Percentiles rank a stretch among this genome's conserved stretches.
Conservation (phyloP, 208 protist species). For the Leishmania braziliensis region DNA sequence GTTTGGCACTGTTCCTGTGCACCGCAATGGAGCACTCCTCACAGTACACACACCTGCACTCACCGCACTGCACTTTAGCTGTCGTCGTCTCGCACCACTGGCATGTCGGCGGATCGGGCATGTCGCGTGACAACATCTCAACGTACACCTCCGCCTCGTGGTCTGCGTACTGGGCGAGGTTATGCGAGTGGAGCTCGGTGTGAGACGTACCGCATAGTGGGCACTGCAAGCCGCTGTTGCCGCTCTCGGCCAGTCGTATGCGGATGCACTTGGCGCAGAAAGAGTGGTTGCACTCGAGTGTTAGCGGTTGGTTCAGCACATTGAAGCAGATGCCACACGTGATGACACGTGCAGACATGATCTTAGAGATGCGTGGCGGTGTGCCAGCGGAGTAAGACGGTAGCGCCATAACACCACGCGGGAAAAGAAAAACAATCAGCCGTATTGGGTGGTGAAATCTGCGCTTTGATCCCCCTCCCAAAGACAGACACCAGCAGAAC, state of each 20-base stretch:
- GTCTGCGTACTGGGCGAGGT: constrained; percentile 46
- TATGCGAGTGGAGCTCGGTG: constrained; percentile 29
- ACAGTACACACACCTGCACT: constrained; percentile 77
- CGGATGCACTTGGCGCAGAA: constrained; percentile 68
- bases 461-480: neutral
- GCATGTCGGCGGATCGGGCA: constrained; percentile 42
- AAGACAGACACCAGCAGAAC: neutral
- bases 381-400: neutral
- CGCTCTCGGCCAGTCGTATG: constrained; percentile 34
- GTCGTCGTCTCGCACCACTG: constrained; percentile 77
- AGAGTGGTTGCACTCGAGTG: constrained; percentile 59
- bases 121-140: constrained; percentile 36
- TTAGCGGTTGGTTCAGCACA: constrained; percentile 52
- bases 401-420: neutral
- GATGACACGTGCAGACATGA: constrained; percentile 33
- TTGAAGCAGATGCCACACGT: constrained; percentile 85
- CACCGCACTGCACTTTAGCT: constrained; percentile 63
- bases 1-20: constrained; percentile 78
- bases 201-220: constrained; percentile 54
- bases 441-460: neutral
- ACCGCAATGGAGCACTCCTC: constrained; percentile 66
- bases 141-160: constrained; percentile 51
- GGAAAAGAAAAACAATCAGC: neutral
- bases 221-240: constrained; percentile 51
- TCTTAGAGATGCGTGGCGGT: neutral